These are phyloP conservation scores for Colletotrichum phormii DNA, from an alignment of 2,329 filamentous ascomycete genomes.

Conservation along the genomic window DNA sequence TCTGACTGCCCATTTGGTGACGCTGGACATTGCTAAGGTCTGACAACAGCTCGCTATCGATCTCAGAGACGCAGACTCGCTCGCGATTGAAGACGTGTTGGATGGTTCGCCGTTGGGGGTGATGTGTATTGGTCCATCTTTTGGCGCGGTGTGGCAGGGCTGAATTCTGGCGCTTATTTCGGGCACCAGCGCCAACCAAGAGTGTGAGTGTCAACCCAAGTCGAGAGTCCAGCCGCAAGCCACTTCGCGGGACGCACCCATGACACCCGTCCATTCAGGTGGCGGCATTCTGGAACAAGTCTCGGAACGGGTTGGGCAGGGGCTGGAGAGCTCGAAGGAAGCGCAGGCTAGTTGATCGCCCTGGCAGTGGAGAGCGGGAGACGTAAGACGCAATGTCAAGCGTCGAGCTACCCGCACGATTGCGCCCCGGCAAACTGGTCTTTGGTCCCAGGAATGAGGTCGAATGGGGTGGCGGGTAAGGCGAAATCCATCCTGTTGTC, in stretches of 20 bases:
- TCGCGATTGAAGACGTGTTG: not conserved
- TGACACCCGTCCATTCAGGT: not conserved
- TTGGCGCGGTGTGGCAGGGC: not conserved
- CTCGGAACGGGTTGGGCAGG: not conserved
- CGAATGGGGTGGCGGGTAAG: slow-evolving; percentile 22
- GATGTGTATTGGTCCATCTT: not conserved
- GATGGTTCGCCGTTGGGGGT: not conserved
- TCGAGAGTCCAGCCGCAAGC: not conserved
- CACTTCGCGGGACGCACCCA: not conserved
- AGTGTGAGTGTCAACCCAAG: too few relatives aligned
- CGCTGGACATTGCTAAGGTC: not conserved
- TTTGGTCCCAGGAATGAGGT: slow-evolving; percentile 3
- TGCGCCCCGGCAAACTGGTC: slow-evolving; percentile 23
- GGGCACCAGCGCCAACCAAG: not conserved
- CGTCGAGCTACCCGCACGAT: slow-evolving; percentile 4
- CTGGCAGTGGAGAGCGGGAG: slow-evolving; percentile 21
- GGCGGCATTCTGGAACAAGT: not conserved
- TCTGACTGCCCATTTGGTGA: slow-evolving; percentile 13
- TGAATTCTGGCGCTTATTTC: not conserved
- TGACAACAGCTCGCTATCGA: slow-evolving; percentile 16
- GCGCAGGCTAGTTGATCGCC: slow-evolving; percentile 1
- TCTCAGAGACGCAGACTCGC: not conserved
- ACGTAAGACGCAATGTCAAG: not conserved
- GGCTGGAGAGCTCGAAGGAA: not conserved
- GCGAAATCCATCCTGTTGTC: not conserved